Conservation (phyloP, 2,329 filamentous ascomycete genomes). For the Purpureocillium lavendulum region DNA sequence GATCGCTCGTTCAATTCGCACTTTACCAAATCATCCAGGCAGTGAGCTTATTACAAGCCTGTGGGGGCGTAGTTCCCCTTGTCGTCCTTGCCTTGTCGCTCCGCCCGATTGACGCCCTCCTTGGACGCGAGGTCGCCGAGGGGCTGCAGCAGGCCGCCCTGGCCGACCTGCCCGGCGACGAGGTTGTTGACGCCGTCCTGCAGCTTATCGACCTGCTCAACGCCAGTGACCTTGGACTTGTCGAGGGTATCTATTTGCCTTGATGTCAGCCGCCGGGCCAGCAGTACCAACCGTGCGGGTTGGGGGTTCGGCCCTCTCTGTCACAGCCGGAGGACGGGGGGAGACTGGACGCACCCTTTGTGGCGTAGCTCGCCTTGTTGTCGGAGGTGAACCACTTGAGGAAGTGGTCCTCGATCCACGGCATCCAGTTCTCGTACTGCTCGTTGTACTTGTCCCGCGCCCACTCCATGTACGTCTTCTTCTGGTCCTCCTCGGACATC, state of each 20-base stretch:
- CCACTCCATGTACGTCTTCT: slow-evolving; percentile 39
- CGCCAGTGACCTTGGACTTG: slow-evolving; percentile 62
- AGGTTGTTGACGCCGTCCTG: slow-evolving; percentile 60
- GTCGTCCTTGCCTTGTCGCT: slow-evolving; percentile 57
- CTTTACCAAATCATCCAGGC: too few relatives aligned
- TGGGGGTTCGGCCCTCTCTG: too few relatives aligned
- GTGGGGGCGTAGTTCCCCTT: slow-evolving; percentile 11
- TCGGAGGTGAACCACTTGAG: slow-evolving; percentile 66
- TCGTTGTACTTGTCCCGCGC: slow-evolving; percentile 57
- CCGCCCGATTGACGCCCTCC: slow-evolving; percentile 57
- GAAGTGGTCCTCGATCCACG: slow-evolving; percentile 68
- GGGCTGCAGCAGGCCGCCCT: slow-evolving; percentile 58
- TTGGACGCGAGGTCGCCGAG: slow-evolving; percentile 53
- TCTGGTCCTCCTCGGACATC: background rate
- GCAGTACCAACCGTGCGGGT: too few relatives aligned
- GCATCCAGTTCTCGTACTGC: slow-evolving; percentile 68
- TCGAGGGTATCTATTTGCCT: slow-evolving; percentile 55
- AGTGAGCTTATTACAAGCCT: too few relatives aligned
- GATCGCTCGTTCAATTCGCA: too few relatives aligned
- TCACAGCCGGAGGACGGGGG: background rate
- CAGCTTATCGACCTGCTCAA: slow-evolving; percentile 57
- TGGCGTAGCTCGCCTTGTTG: slow-evolving; percentile 66
- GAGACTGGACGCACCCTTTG: slow-evolving; percentile 45
- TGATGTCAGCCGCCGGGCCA: too few relatives aligned
- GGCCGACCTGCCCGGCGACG: slow-evolving; percentile 55